phyloP scores from a whole-genome alignment of 495 filamentous ascomycete species.

The Pyrenopolyporus hunteri region DNA sequence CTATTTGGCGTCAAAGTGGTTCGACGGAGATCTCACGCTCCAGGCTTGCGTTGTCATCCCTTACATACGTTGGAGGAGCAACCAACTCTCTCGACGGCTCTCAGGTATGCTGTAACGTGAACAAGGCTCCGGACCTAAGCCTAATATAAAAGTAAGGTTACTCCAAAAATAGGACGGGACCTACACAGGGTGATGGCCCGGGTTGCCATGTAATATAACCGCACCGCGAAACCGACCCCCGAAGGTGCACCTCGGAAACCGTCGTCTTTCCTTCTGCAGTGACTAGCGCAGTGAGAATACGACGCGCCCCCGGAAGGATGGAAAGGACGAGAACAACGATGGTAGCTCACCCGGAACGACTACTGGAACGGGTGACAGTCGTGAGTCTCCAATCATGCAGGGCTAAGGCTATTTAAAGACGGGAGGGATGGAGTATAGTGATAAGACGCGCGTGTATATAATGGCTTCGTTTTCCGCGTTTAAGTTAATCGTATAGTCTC shows the following conservation, averaged over 20 bases:
- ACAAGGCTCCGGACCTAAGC: conserved; percentile 21
- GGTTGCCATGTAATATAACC: conserved; percentile 31
- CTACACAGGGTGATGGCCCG: conserved; percentile 5
- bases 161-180: conserved; percentile 29
- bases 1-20: background rate
- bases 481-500: conserved; percentile 9
- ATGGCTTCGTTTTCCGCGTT: conserved; percentile 1
- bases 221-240: conserved; percentile 26
- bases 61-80: background rate
- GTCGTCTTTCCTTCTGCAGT: conserved; percentile 17
- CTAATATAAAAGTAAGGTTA: conserved; percentile 29
- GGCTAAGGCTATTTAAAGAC: conserved; percentile 23
- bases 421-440: conserved; percentile 6
- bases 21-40: background rate
- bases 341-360: conserved; percentile 20
- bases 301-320: conserved; percentile 22
- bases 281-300: conserved; percentile 12
- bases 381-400: conserved; percentile 28
- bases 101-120: conserved; percentile 13
- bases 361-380: conserved; percentile 32
- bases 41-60: background rate
- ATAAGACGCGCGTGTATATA: conserved; percentile 27
- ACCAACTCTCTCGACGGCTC: background rate
- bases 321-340: conserved; percentile 16
- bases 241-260: conserved; percentile 24